Evolutionary conservation across 331 rosid species (phyloP).

Genomic region (Phaseolus coccineus): DNA sequence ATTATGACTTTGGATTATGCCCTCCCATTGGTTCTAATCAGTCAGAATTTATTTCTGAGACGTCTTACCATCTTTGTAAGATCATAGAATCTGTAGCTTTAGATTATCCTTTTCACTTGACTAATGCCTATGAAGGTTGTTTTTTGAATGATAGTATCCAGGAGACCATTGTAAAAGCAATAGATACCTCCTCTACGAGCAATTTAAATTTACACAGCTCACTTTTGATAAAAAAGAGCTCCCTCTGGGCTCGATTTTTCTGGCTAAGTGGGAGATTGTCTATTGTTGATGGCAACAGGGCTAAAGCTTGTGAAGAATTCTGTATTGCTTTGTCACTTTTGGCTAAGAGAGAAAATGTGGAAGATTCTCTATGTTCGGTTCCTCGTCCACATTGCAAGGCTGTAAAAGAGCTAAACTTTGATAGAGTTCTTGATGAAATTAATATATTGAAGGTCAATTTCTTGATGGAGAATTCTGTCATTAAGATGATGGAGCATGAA

Average conservation of each 20-base stretch:
- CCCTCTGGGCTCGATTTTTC: slow-evolving; percentile 88
- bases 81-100: slow-evolving; percentile 87
- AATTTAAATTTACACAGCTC: slow-evolving; percentile 52
- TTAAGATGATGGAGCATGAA: slow-evolving; percentile 78
- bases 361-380: slow-evolving; percentile 57
- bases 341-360: slow-evolving; percentile 52
- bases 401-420: slow-evolving; percentile 72
- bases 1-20: slow-evolving; percentile 83
- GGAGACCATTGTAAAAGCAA: slow-evolving; percentile 52
- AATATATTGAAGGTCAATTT: slow-evolving; percentile 81
- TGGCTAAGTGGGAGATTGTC: slow-evolving; percentile 96
- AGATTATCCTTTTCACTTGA: slow-evolving; percentile 66
- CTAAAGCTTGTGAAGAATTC: slow-evolving; percentile 82
- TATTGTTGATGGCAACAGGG: slow-evolving; percentile 75
- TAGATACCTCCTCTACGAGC: slow-evolving; percentile 42
- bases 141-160: slow-evolving; percentile 47
- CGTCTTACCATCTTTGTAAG: slow-evolving; percentile 93
- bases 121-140: slow-evolving; percentile 50
- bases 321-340: slow-evolving; percentile 74
- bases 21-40: slow-evolving; percentile 65
- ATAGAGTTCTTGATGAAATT: slow-evolving; percentile 82
- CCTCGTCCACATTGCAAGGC: slow-evolving; percentile 76
- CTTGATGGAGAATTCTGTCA: slow-evolving; percentile 83
- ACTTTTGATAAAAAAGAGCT: slow-evolving; percentile 53
- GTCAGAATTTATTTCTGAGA: slow-evolving; percentile 74